Base-by-base conservation (phyloP, 1,284 basidiomycete genomes). In the Marasmius oreades region DNA sequence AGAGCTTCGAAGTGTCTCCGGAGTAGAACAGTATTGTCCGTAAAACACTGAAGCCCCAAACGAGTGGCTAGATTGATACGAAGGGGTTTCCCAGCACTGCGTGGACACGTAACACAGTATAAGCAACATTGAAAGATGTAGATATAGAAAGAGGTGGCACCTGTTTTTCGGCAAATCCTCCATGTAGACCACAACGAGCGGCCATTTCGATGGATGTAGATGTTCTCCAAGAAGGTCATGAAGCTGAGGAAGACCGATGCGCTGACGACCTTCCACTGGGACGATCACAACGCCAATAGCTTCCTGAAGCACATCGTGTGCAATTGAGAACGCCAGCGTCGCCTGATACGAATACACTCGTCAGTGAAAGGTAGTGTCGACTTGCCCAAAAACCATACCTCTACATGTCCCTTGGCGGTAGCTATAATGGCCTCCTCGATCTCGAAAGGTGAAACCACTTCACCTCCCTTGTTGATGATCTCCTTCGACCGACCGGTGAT, bases 391-490 rank as follows among this genome's bases (percentile, higher is more conserved):
- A n/a, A 53, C 53, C 54, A 43, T 59, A 74, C 74, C 67, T 76
- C 72, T n/a, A 78, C 74, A 51, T 66, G 68, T 48, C 68, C 67
- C 60, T 70, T 73, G 11, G 74, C 75, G 10, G 72, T 73, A 8
- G 69, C 73, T 26, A 70, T 66, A 23, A 79, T 70, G 5, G 77
- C 77, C 62, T 79, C 77, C 63, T 79, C 77, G 24, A 79, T 67
- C 69, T 88, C 85, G 59, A 87, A 80, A 1, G 86, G 86, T 5
- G 80, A 82, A 57, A 87, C 81, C 60, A 87, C 86, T 66, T 88
- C 85, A 2, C 85, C 85, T 12, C 82, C 83, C 59, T 79, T 78
- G 65, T 84, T 82, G 66, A 82, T 83, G 58, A 84, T 78, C 70
- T 84, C 82, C 66, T 84, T 84, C 11, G 81, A 76, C 23, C 82